These are phyloP conservation scores for Aegilops sharonensis DNA, from an alignment of 176 grass and related monocot genomes.

Conservation along the genomic window DNA sequence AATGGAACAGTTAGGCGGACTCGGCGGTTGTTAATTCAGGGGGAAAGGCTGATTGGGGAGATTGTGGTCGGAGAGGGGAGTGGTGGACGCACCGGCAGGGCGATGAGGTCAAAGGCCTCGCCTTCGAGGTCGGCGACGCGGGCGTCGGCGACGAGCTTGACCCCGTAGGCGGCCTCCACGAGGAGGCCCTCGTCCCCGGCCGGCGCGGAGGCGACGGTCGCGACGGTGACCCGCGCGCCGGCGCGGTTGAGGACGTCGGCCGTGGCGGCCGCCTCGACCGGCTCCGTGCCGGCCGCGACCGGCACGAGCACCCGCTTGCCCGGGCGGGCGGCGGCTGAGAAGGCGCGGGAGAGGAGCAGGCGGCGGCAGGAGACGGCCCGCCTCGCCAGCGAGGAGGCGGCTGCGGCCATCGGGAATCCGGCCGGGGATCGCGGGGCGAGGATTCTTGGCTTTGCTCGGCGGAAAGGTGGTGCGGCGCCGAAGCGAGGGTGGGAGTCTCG, in stretches of 20 bases:
- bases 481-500: not conserved
- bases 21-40: not conserved
- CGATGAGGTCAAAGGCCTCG: slow-evolving; percentile 64
- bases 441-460: slow-evolving; percentile 34
- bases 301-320: slow-evolving; percentile 64
- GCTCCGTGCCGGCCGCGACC: slow-evolving; percentile 70
- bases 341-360: slow-evolving; percentile 18
- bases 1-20: not conserved
- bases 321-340: slow-evolving; percentile 17
- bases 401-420: slow-evolving; percentile 22
- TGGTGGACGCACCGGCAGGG: slow-evolving; percentile 46
- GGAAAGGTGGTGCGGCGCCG: slow-evolving; percentile 14
- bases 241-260: slow-evolving; percentile 68
- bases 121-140: slow-evolving; percentile 44
- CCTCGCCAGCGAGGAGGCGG: slow-evolving; percentile 24
- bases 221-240: slow-evolving; percentile 59
- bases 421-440: not conserved
- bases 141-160: slow-evolving; percentile 62
- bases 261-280: slow-evolving; percentile 57
- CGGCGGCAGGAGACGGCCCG: slow-evolving; percentile 4
- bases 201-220: slow-evolving; percentile 45
- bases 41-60: not conserved
- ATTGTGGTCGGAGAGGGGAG: not conserved
- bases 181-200: slow-evolving; percentile 37
- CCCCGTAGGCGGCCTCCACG: slow-evolving; percentile 61